Conservation (phyloP, 805 yeast genomes). For the Barnettozyma siamensis region DNA sequence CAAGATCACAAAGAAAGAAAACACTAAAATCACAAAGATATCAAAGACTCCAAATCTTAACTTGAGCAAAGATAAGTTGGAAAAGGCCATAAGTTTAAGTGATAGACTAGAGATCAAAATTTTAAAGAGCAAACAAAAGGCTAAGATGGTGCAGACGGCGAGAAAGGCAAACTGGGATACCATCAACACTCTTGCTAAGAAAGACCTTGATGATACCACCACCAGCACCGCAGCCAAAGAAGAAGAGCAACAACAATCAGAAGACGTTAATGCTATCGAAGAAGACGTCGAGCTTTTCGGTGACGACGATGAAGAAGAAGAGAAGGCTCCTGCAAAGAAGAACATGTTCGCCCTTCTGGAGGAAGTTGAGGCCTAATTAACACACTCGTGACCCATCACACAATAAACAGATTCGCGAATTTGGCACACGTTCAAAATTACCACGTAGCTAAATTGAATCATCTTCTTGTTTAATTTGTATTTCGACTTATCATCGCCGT, state of each 20-base stretch:
- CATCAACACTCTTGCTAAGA: constrained; percentile 45
- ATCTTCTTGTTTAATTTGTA: too few species aligned
- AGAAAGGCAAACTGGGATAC: constrained; percentile 72
- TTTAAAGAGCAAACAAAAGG: constrained; percentile 56
- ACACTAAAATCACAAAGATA: constrained; percentile 24
- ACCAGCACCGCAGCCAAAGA: constrained; percentile 13
- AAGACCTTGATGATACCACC: constrained; percentile 15
- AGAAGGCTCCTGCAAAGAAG: neutral
- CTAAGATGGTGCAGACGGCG: constrained; percentile 52
- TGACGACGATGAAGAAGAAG: constrained; percentile 13
- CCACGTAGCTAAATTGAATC: constrained; percentile 5
- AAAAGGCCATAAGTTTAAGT: constrained; percentile 44
- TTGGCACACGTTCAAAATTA: neutral
- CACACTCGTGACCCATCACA: neutral
- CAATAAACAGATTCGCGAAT: neutral
- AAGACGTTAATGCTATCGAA: constrained; percentile 17
- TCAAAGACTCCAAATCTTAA: constrained; percentile 27
- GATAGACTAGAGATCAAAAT: constrained; percentile 59
- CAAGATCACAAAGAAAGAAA: constrained; percentile 40
- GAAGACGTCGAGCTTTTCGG: constrained; percentile 18
- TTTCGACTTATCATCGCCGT: neutral
- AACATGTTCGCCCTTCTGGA: constrained; percentile 29
- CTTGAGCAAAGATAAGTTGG: constrained; percentile 34
- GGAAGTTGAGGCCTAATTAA: constrained; percentile 26
- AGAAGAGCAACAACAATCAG: constrained; percentile 10